A percentile compares a stretch with the other conserved stretches of the same genome.
phyloP scores from a whole-genome alignment of 2,329 filamentous ascomycete genomes.

The Pestalotiopsis sp. region DNA sequence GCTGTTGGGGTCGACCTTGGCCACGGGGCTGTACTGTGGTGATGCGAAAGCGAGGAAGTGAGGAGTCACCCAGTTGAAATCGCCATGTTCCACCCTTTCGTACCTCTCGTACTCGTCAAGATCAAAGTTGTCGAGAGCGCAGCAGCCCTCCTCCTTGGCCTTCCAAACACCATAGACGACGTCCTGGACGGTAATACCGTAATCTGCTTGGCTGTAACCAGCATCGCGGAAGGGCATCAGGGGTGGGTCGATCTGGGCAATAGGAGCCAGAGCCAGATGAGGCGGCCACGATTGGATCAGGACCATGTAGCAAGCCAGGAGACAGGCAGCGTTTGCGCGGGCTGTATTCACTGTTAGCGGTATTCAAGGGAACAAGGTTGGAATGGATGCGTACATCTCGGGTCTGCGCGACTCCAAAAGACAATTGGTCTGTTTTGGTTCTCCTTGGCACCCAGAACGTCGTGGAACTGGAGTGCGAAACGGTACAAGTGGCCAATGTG shows the following conservation, averaged over 20 bases:
- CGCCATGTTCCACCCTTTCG: constrained; percentile 95
- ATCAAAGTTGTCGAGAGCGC: constrained; percentile 90
- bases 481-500: constrained; percentile 97
- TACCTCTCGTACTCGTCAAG: constrained; percentile 96
- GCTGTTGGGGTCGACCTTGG: constrained; percentile 71
- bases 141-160: constrained; percentile 93
- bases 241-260: constrained; percentile 94
- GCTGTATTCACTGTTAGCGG: constrained; percentile 49
- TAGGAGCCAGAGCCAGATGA: constrained; percentile 90
- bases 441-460: constrained; percentile 87
- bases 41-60: constrained; percentile 96
- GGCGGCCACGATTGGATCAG: constrained; percentile 97
- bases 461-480: constrained; percentile 94
- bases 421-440: constrained; percentile 90
- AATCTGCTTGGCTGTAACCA: constrained; percentile 97
- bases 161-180: constrained; percentile 99
- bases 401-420: constrained; percentile 93
- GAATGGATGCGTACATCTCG: constrained; percentile 67
- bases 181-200: constrained; percentile 92
- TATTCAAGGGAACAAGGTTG: neutral
- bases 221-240: constrained; percentile 99
- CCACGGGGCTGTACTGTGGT: constrained; percentile 78
- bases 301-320: constrained; percentile 98
- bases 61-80: constrained; percentile 99
- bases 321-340: constrained; percentile 89